phyloP scores from a whole-genome alignment of 257 asterid species.

The Nemophila menziesii region DNA sequence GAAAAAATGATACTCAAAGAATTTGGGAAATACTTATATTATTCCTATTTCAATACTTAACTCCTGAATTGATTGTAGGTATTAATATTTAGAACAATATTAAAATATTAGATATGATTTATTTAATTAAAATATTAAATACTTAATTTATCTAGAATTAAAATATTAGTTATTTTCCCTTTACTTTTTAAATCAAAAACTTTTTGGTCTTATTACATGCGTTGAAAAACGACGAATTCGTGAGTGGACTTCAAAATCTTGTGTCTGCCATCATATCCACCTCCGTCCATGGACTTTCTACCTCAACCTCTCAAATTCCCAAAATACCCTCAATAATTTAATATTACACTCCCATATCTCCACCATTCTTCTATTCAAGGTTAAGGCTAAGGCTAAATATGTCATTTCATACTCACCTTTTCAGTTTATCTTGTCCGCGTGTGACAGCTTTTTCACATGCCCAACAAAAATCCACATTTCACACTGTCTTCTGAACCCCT shows the following conservation, averaged over 20 bases:
- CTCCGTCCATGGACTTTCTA: not conserved
- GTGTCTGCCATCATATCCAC: not conserved
- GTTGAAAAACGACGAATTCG: not conserved
- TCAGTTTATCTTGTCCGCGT: slow-evolving; percentile 18
- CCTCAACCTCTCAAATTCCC: not conserved
- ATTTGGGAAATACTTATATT: no score
- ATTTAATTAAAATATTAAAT: no score
- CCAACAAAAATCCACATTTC: slow-evolving; percentile 6
- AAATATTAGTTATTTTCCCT: no score
- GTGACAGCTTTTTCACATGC: slow-evolving; percentile 26
- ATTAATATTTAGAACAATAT: no score
- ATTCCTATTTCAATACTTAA: no score
- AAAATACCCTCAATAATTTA: not conserved
- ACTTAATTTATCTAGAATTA: no score
- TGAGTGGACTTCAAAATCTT: not conserved
- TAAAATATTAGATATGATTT: no score
- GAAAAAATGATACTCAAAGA: no score
- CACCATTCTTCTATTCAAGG: no score
- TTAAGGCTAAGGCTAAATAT: slow-evolving; percentile 1
- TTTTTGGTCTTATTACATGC: not conserved
- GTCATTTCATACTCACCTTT: not conserved
- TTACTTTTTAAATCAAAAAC: not conserved
- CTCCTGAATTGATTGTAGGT: no score
- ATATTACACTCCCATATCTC: no score
- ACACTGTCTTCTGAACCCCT: not conserved